These are phyloP conservation scores for Vitis hybrid DNA, from an alignment of 177 flowering plant species.

Conservation along the genomic window DNA sequence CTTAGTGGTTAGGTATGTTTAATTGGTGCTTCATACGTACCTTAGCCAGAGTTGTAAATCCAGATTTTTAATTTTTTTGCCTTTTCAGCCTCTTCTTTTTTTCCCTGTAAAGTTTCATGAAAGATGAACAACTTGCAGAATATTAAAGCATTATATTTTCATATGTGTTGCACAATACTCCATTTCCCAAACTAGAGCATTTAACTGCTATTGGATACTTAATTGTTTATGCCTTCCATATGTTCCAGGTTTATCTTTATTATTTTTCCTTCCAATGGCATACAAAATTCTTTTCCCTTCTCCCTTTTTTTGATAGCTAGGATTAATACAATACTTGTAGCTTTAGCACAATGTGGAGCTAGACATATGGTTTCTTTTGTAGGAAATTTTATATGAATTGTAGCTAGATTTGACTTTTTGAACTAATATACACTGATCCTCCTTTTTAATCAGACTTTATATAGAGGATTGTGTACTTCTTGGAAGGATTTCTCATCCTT, in stretches of 20 bases:
- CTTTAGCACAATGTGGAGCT: no score
- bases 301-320: not conserved
- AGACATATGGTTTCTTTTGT: no score
- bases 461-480: no score
- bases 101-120: not conserved
- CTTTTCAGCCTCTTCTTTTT: not conserved
- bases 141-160: not conserved
- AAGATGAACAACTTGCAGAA: not conserved
- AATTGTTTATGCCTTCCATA: no score
- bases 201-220: not conserved
- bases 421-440: no score
- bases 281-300: not conserved
- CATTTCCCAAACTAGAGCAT: not conserved
- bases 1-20: no score
- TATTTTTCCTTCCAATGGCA: not conserved
- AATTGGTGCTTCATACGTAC: no score
- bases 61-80: not conserved
- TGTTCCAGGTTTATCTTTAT: no score
- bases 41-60: not conserved
- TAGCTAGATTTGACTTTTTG: no score
- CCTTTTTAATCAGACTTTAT: no score
- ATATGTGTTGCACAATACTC: not conserved
- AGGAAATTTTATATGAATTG: no score
- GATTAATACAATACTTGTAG: not conserved
- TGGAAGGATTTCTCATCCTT: no score